phyloP scores from a whole-genome alignment of 164 flowering plant species.

The Aristolochia fimbriata region DNA sequence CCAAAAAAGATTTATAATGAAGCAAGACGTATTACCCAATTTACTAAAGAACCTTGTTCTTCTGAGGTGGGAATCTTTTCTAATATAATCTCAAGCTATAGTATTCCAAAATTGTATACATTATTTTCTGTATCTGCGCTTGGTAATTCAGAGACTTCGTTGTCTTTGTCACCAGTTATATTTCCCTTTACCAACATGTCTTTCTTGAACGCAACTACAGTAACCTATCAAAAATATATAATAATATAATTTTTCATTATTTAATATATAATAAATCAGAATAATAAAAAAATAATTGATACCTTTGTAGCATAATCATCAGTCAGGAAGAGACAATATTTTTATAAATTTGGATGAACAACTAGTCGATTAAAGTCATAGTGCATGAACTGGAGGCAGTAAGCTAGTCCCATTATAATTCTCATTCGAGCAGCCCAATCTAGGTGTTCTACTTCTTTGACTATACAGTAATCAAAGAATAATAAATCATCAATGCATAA shows the following conservation, averaged over 20 bases:
- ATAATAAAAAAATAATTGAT: too few species aligned
- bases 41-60: too few species aligned
- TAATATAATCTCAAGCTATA: constrained; percentile 74
- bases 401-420: constrained; percentile 75
- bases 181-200: constrained; percentile 16
- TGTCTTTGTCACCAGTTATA: too few species aligned
- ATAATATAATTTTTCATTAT: too few species aligned
- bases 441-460: constrained; percentile 83
- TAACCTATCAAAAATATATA: too few species aligned
- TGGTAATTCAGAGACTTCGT: constrained; percentile 26
- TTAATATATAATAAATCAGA: too few species aligned
- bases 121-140: constrained; percentile 44
- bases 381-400: too few species aligned
- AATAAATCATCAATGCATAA: too few species aligned
- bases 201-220: constrained; percentile 39
- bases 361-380: constrained; percentile 76
- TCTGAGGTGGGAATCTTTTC: constrained; percentile 64
- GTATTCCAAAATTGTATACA: constrained; percentile 62
- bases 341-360: constrained; percentile 37
- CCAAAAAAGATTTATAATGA: too few species aligned
- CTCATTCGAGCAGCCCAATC: constrained; percentile 87
- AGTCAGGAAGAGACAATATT: constrained; percentile 39
- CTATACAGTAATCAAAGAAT: too few species aligned
- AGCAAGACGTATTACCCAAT: too few species aligned
- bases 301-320: constrained; percentile 95